phyloP scores from a whole-genome alignment of 2,329 filamentous ascomycete genomes.

The Colletotrichum falcatum region DNA sequence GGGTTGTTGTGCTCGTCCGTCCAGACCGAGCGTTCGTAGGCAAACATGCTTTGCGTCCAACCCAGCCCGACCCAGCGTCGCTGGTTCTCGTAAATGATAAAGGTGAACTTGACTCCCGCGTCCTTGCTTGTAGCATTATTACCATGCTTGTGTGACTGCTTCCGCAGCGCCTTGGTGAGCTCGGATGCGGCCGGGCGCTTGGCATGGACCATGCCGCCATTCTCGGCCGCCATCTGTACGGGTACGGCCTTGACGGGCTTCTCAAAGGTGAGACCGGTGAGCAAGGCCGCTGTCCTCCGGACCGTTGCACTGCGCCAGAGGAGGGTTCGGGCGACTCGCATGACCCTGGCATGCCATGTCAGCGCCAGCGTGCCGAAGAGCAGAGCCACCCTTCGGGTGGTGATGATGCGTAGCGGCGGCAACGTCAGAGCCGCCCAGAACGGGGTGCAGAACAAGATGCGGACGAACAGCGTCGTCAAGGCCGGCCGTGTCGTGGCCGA shows the following conservation, averaged over 20 bases:
- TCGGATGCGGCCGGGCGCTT: conserved; percentile 57
- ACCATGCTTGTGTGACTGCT: conserved; percentile 45
- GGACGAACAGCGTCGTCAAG: conserved; percentile 88
- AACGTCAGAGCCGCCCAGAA: conserved; percentile 88
- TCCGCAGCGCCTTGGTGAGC: conserved; percentile 58
- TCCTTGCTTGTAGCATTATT: conserved; percentile 62
- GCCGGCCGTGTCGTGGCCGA: conserved; percentile 92
- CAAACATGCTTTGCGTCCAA: conserved; percentile 92
- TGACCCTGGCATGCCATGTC: conserved; percentile 92
- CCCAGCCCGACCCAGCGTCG: conserved; percentile 93
- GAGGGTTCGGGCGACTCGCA: conserved; percentile 85
- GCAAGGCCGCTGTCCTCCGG: conserved; percentile 73
- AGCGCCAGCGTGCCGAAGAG: conserved; percentile 86
- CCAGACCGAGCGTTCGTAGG: conserved; percentile 91
- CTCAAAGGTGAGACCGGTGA: conserved; percentile 85
- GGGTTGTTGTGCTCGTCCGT: conserved; percentile 94
- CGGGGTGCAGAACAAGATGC: conserved; percentile 88
- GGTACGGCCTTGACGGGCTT: conserved; percentile 53
- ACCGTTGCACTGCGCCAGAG: conserved; percentile 89
- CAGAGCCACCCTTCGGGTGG: conserved; percentile 85
- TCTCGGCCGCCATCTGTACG: conserved; percentile 26
- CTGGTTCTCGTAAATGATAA: conserved; percentile 97
- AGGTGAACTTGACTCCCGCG: conserved; percentile 92
- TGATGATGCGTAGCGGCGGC: conserved; percentile 86
- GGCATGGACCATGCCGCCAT: conserved; percentile 43